Evolutionary conservation across 108 stramenopile species (phyloP).

Genomic region (Pseudonitzschia multistriata): DNA sequence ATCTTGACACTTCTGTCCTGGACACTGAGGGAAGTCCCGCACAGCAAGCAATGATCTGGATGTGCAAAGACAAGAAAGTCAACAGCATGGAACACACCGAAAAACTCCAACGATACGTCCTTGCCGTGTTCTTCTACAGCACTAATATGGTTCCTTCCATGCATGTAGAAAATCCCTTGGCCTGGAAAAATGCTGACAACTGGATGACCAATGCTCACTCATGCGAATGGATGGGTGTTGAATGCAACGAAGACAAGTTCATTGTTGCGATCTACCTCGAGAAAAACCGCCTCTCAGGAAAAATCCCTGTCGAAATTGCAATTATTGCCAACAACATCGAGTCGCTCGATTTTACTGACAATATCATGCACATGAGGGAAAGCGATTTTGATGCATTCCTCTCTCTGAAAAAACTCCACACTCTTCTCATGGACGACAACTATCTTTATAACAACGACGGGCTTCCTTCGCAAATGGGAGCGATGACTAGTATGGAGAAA

Average conservation of each 20-base stretch:
- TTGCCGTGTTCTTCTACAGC: slow-evolving; percentile 48
- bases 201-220: slow-evolving; percentile 39
- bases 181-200: slow-evolving; percentile 33
- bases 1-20: slow-evolving; percentile 25
- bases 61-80: slow-evolving; percentile 25
- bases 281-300: slow-evolving; percentile 41
- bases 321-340: slow-evolving; percentile 30
- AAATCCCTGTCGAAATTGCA: slow-evolving; percentile 37
- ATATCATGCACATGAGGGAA: slow-evolving; percentile 38
- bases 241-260: slow-evolving; percentile 26
- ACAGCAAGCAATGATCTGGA: slow-evolving; percentile 26
- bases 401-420: slow-evolving; percentile 29
- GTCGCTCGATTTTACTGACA: slow-evolving; percentile 35
- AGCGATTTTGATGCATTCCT: slow-evolving; percentile 29
- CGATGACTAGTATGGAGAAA: slow-evolving; percentile 33
- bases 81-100: slow-evolving; percentile 23
- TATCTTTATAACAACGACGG: slow-evolving; percentile 40
- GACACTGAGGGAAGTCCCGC: slow-evolving; percentile 26
- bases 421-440: slow-evolving; percentile 54
- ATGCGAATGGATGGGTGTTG: slow-evolving; percentile 55
- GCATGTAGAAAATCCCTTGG: slow-evolving; percentile 15
- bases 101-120: slow-evolving; percentile 42
- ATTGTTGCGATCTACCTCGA: slow-evolving; percentile 37
- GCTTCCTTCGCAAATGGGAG: slow-evolving; percentile 30
- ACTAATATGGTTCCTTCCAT: slow-evolving; percentile 35